Conservation (phyloP, 2,329 filamentous ascomycete genomes). For the Pestalotiopsis sp. region DNA sequence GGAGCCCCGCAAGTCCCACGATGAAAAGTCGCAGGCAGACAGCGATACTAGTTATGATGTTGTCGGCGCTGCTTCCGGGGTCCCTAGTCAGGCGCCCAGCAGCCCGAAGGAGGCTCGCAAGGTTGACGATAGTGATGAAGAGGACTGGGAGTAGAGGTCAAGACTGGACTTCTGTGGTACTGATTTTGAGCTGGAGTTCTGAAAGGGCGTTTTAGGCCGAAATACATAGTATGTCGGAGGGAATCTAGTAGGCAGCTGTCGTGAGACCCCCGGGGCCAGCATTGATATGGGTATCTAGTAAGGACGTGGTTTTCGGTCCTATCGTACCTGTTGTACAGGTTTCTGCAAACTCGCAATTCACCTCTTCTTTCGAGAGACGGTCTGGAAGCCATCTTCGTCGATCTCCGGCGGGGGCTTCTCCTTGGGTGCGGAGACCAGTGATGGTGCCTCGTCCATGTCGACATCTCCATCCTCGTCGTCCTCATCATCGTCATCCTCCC, state of each 20-base stretch:
- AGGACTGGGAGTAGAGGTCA: constrained; percentile 39
- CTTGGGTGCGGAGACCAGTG: constrained; percentile 56
- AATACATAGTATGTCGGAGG: not conserved
- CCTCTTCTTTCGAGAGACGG: constrained; percentile 70
- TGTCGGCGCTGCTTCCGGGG: constrained; percentile 76
- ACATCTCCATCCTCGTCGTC: constrained; percentile 59
- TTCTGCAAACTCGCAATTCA: constrained; percentile 20
- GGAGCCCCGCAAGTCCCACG: constrained; percentile 75
- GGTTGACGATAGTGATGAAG: constrained; percentile 68
- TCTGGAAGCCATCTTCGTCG: constrained; percentile 82
- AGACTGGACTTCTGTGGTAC: not conserved
- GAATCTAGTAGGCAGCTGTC: constrained; percentile 13
- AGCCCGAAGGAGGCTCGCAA: constrained; percentile 61
- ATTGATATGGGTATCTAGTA: not conserved
- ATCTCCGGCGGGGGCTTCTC: constrained; percentile 71
- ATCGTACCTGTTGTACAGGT: not conserved
- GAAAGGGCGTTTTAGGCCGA: constrained; percentile 5
- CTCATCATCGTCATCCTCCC: constrained; percentile 53
- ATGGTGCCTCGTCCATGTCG: constrained; percentile 71
- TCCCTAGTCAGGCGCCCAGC: constrained; percentile 74
- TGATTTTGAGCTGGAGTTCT: constrained; percentile 10
- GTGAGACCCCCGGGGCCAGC: constrained; percentile 23
- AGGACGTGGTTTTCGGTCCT: not conserved
- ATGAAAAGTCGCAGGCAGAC: constrained; percentile 86
- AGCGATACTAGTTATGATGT: constrained; percentile 97